A percentile compares a stretch with the other conserved stretches of the same genome.
Evolutionary conservation across 2,329 filamentous ascomycete genomes (phyloP).

Genomic region (Tolypocladium guangdongense): DNA sequence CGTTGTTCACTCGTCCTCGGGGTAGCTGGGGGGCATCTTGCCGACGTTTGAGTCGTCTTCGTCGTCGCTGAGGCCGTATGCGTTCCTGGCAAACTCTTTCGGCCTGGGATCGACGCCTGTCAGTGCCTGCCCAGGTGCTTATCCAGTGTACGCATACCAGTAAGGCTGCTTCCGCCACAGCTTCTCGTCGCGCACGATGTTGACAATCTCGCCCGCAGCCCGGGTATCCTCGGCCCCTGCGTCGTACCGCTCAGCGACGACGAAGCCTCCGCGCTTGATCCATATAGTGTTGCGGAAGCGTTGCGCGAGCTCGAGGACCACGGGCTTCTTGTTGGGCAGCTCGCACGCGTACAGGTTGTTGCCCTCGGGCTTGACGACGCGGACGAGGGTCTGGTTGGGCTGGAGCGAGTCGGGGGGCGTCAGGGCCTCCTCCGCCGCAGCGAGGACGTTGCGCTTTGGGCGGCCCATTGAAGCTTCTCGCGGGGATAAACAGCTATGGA

Average conservation of each 20-base stretch:
- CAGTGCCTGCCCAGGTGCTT: slow-evolving; percentile 3
- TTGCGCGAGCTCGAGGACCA: slow-evolving; percentile 72
- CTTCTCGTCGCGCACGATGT: slow-evolving; percentile 86
- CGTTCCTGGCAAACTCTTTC: slow-evolving; percentile 61
- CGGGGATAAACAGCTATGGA: neutral
- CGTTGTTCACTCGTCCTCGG: slow-evolving; percentile 52
- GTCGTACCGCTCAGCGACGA: slow-evolving; percentile 62
- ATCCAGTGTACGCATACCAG: slow-evolving; percentile 44
- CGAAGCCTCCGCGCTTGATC: slow-evolving; percentile 82
- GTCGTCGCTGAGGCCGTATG: slow-evolving; percentile 52
- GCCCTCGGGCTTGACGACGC: slow-evolving; percentile 70
- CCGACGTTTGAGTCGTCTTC: slow-evolving; percentile 72
- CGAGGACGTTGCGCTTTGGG: slow-evolving; percentile 61
- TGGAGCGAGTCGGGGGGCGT: slow-evolving; percentile 48
- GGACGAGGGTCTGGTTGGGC: slow-evolving; percentile 58
- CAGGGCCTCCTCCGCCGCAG: slow-evolving; percentile 61
- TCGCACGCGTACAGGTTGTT: slow-evolving; percentile 81
- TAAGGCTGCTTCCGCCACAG: slow-evolving; percentile 81
- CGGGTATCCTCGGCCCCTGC: slow-evolving; percentile 62
- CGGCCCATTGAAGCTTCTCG: slow-evolving; percentile 19
- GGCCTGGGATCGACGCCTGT: slow-evolving; percentile 44
- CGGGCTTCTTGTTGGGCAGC: slow-evolving; percentile 51
- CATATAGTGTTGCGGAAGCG: slow-evolving; percentile 87
- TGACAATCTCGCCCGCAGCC: slow-evolving; percentile 80
- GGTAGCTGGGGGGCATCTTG: slow-evolving; percentile 74